These are phyloP conservation scores for Gyrodon lividus DNA, from an alignment of 768 basidiomycete genomes.

Conservation along the genomic window DNA sequence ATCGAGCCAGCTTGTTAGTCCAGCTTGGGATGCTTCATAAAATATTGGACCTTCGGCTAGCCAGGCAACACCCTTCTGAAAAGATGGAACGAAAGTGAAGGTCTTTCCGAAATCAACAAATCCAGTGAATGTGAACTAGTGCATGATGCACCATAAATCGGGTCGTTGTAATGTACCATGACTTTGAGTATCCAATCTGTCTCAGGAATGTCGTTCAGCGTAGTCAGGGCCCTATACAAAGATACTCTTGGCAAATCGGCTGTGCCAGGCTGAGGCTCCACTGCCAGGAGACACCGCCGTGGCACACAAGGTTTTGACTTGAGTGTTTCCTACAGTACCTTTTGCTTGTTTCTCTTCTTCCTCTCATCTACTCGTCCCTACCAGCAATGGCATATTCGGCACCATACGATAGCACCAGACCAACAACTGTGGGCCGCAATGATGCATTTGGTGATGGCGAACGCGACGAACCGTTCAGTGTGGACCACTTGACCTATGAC, in stretches of 20 bases:
- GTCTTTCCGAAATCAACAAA: slow-evolving; percentile 30
- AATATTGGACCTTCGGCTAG: slow-evolving; percentile 40
- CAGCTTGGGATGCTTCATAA: slow-evolving; percentile 45
- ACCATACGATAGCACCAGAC: slow-evolving; percentile 9
- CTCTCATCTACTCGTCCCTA: slow-evolving; percentile 17
- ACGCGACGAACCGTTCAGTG: slow-evolving; percentile 22
- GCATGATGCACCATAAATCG: too few relatives aligned
- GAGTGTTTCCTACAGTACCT: too few relatives aligned
- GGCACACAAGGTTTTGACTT: too few relatives aligned
- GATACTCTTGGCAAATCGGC: too few relatives aligned
- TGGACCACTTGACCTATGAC: slow-evolving; percentile 9
- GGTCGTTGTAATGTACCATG: too few relatives aligned
- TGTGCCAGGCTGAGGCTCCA: too few relatives aligned
- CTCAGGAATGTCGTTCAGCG: too few relatives aligned
- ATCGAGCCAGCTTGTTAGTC: slow-evolving; percentile 46
- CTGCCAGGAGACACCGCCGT: too few relatives aligned
- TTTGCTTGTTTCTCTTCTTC: slow-evolving; percentile 2
- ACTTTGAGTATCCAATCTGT: too few relatives aligned
- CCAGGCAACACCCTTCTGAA: slow-evolving; percentile 39
- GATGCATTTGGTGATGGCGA: slow-evolving; percentile 30
- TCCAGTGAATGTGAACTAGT: slow-evolving; percentile 21
- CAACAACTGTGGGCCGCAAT: slow-evolving; percentile 6
- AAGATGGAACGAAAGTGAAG: slow-evolving; percentile 38
- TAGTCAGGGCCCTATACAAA: too few relatives aligned
- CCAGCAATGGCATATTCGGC: slow-evolving; percentile 24